A percentile compares a stretch with the other conserved stretches of the same genome.
Evolutionary conservation across 106 monocot genomes (phyloP).

Genomic region (Dendrobium huoshanense): DNA sequence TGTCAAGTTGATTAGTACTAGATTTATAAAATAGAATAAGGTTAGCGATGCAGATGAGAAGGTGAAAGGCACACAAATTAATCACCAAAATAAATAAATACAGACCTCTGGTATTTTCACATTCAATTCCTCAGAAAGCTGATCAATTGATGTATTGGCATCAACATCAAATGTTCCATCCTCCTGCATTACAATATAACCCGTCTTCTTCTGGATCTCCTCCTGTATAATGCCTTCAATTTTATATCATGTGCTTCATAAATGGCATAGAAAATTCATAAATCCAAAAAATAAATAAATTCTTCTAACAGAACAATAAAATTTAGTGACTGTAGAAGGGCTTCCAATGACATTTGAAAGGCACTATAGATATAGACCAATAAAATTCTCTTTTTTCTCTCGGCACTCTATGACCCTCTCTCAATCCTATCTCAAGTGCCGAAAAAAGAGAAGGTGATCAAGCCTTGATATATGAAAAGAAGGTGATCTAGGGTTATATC

Average conservation of each 20-base stretch:
- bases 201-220: conserved; percentile 97
- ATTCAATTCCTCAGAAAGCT: conserved; percentile 86
- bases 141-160: conserved; percentile 97
- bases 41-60: background rate
- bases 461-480: no score
- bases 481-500: no score
- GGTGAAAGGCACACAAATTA: background rate
- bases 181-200: conserved; percentile 71
- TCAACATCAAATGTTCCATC: conserved; percentile 97
- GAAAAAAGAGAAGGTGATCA: no score
- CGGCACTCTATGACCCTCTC: no score
- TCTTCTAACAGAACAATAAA: background rate
- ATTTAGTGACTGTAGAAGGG: background rate
- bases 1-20: background rate
- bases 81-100: background rate
- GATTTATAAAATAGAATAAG: background rate
- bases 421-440: no score
- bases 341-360: background rate
- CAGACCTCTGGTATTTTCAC: conserved; percentile 88
- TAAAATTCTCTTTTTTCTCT: no score
- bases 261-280: background rate
- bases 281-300: background rate
- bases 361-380: background rate
- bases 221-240: conserved; percentile 43
- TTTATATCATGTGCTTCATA: background rate